Base-by-base conservation (phyloP, 2,329 filamentous ascomycete species). In the Elsinoe batatas region DNA sequence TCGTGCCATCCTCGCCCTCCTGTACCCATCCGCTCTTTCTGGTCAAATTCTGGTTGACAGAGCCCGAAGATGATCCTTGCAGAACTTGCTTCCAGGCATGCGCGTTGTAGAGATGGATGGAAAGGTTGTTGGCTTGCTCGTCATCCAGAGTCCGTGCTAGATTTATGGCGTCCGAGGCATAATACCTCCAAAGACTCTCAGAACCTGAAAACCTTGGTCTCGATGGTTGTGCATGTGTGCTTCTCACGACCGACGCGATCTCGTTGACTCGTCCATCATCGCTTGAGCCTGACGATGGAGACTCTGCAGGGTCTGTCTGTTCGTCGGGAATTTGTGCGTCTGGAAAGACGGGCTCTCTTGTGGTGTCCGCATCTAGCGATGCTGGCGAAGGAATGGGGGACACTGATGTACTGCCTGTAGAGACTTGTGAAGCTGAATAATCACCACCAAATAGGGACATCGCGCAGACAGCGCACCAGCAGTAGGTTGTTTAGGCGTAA, bases 101-200 rank as follows among this genome's bases (percentile, higher is more conserved):
- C 0, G 85, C 77, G 68, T 93, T 88, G 71, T 88, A 95, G 4
- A 96, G 73, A 71, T 95, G 91, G 43, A 84, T 71, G 0, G 81
- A 76, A 10, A 96, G 72, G 65, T 96, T 84, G 54, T 78, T 74
- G 37, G 84, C 79, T 35, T 80, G 76, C 13, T 82, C 67, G 44
- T 80, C 76, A 57, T 84, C 79, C 56, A 95, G 73, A 6, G 84
- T 82, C 4, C 76, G 72, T 57, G 79, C 79, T 1, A 87, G 76
- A 6, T 77, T 75, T 12, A 84, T 78, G 58, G 90, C 87, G 32
- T 78, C 71, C 50, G 75, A 72, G 1, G 84, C 88, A 57, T 81
- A 72, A 8, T 69, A 64, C 54, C 73, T 74, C 88, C 90, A 95
- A 61, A 83, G 84, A 33, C 78, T 79, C 13, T 78, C 69, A 1